Base-by-base conservation (phyloP, 2,329 filamentous ascomycete genomes). In the Botrytis pseudocinerea region DNA sequence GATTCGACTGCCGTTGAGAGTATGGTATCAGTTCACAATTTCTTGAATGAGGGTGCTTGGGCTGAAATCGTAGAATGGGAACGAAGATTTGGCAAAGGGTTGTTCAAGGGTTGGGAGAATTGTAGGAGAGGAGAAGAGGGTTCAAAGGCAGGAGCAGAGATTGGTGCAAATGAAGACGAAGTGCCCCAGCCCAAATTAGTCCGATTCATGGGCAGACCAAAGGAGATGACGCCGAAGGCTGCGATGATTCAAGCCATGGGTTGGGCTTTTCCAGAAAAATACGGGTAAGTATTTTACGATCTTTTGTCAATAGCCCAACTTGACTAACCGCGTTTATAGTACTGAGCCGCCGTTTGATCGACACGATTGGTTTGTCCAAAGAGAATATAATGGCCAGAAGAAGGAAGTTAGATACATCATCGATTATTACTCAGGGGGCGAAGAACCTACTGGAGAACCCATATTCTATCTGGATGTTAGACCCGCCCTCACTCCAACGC, bases 1-100 rank as follows among this genome's bases (percentile, higher is more conserved):
- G 95, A 97, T 72, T 89, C 94, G 71, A 96, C 95, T 32, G 94
- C 95, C 5, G 95, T 99, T 22, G 95, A 98, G 83, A 91, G 92
- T 80, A 99, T 99, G 96, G 96, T 99, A 9, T 92, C 94, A 0
- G 94, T 98, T 18, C 96, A 99, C 86, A 99, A 99, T 83, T 98
- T 98, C 80, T 83, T 99, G 74, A 99, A 99, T 82, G 96, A 99
- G 82, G 96, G 96, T 76, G 96, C 96, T 12, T 99, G 96, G 96
- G 88, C 89, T 28, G 96, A 99, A 86, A 97, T 99, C 80, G 88
- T 96, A 76, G 92, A 92, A 60, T 98, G 95, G 95, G 96, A 99
- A 85, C 88, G 90, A 72, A 89, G 95, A 70, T 99, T 98, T 81
- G 86, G 88, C 32, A 87, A 87, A 48, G 96, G 96, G 0, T 82